These are phyloP conservation scores for Sicyos baderoa DNA, from an alignment of 306 rosid species.

Conservation along the genomic window DNA sequence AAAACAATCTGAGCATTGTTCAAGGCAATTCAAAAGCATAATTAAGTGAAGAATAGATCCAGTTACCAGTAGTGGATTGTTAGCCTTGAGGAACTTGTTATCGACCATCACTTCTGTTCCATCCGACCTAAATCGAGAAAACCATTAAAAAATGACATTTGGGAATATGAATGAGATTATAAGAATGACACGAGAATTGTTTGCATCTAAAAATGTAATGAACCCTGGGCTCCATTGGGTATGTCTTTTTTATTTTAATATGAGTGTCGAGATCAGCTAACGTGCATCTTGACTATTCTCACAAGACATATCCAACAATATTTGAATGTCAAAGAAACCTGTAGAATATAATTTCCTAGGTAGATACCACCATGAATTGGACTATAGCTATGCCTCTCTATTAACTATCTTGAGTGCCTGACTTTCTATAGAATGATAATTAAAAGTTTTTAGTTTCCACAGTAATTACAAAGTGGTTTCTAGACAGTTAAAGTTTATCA, in stretches of 20 bases:
- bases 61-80: conserved; percentile 73
- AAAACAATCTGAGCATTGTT: neutral
- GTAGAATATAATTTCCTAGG: too few relatives aligned
- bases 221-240: neutral
- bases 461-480: neutral
- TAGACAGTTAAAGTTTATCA: too few relatives aligned
- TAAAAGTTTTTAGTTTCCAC: neutral
- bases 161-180: too few relatives aligned
- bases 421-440: neutral
- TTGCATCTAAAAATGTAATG: neutral
- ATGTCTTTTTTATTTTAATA: neutral
- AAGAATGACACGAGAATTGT: too few relatives aligned
- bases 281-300: too few relatives aligned
- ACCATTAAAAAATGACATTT: neutral
- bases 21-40: conserved; percentile 1
- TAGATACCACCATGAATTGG: too few relatives aligned
- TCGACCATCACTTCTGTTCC: conserved; percentile 80
- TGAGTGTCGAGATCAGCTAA: too few relatives aligned
- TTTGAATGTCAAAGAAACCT: too few relatives aligned
- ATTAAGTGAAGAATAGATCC: neutral
- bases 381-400: too few relatives aligned
- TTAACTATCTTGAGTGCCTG: neutral
- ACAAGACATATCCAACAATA: too few relatives aligned
- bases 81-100: conserved; percentile 75
- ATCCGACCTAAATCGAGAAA: conserved; percentile 47